Base-by-base conservation (phyloP, 164 flowering plant genomes). In the Annona squamosa region DNA sequence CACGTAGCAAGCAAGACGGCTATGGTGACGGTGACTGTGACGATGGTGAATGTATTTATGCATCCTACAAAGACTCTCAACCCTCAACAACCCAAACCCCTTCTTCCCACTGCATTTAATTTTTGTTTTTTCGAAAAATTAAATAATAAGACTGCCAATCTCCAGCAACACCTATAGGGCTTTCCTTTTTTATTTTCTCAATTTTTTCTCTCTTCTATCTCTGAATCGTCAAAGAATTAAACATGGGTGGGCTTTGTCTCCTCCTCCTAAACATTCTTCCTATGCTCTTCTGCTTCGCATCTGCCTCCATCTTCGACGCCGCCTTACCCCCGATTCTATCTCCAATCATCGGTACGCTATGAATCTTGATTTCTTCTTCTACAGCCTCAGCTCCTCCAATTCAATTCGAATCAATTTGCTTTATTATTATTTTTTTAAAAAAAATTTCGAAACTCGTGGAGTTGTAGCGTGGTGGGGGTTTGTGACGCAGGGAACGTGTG, bases 401-500 rank as follows among this genome's bases (percentile, higher is more conserved):
- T 63, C 65, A 17, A 6, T 63, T 56, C 16, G 7, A 56, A 1
- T 56, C 2, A 16, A 7, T 17, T 16, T 62, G 17, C 65, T n/a
- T 6, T n/a, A 6, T 19, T 63, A n/a, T 6, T 6, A 6, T 19
- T 63, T 63, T n/a, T 6, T 18, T 63, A 5, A 7, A n/a, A 6
- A 4, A 17, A 5, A 0, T 2, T 2, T 61, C 4, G 10, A 7
- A 6, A 6, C 61, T 56, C 1, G 16, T 0, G 16, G 12, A 6
- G 16, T 1, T 63, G 17, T n/a, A 3, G 3, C 19, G 19, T 63
- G 5, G 17, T 63, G 19, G 19, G 19, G 65, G 65, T 63, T 10
- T 52, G 59, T 7, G 65, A n/a, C 6, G 19, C 67, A 64, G 71
- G 37, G 5, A 71, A 63, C 62, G 46, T 52, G 4, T 74, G 77